Base-by-base conservation (phyloP, 106 monocot species). In the Narthecium ossifragum region DNA sequence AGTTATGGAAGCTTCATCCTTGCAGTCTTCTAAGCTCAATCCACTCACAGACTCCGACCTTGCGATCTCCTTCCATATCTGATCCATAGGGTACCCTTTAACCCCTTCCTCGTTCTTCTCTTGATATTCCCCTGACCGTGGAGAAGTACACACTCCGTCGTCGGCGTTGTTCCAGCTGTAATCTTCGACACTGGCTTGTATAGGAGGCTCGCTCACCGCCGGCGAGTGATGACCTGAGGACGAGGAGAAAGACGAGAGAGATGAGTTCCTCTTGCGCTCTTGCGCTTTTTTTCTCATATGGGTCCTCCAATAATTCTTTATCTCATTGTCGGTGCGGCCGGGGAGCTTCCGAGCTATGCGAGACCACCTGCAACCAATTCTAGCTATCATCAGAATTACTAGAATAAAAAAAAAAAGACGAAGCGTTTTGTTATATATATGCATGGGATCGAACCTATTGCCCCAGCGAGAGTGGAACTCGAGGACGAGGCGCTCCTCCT, bases 281-380 rank as follows among this genome's bases (percentile, higher is more conserved):
- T 90, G 89, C 1, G 89, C 81, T 30, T 46, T 76, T 66, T 85
- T 76, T 31, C 80, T 68, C 75, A 69, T 85, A 34, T 69, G 80
- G 0, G 85, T 85, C 57, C 85, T 65, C 85, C 85, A 85, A 61
- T 76, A 85, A 64, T 85, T 85, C 66, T 85, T 85, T 40, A 85
- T 85, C 76, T 80, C 85, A 24, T 85, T 85, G 31, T 85, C 85
- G 4, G 85, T 85, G 29, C 85, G 80, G 12, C 85, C 85, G 0
- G 85, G 85, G 18, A 85, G 80, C 34, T 41, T 76, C 0, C 73
- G 57, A 1, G 85, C 85, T 28, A 85, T 85, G 23, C 73, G 79
- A 24, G 84, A 75, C 84, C 84, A 84, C 55, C 84, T 79, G 22
- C 52, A 61, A 28, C 2, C n/a, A 70, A 39, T 18, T 6, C 4